Conservation (phyloP, 306 rosid species). For the Biancaea sappan region DNA sequence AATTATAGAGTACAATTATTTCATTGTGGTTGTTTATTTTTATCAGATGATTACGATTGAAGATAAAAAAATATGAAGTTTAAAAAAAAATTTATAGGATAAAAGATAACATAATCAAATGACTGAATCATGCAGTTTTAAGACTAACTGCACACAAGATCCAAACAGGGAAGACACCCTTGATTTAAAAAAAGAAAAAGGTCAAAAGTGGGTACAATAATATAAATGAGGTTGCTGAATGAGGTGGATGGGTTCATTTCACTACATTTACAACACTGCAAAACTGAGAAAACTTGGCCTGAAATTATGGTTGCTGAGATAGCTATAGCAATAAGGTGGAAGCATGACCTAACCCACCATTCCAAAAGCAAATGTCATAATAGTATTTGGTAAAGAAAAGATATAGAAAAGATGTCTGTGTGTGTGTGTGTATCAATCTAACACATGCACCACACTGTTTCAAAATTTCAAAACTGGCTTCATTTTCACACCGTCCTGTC, state of each 20-base stretch:
- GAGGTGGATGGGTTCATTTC: constrained; percentile 17
- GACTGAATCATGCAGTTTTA: no score
- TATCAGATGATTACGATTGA: no score
- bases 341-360: constrained; percentile 15
- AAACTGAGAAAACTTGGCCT: background rate
- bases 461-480: background rate
- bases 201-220: constrained; percentile 10
- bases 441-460: background rate
- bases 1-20: no score
- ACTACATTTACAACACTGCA: background rate
- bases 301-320: constrained; percentile 23
- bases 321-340: background rate
- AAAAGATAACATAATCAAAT: no score
- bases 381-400: background rate
- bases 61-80: no score
- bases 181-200: no score
- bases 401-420: no score
- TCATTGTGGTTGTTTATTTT: no score
- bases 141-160: no score
- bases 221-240: background rate
- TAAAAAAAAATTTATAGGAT: no score
- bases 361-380: constrained; percentile 4
- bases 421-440: no score
- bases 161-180: no score
- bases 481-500: constrained; percentile 18